phyloP scores from a whole-genome alignment of 371 early-diverging fungal species.

The Capillidium rhysosporum region DNA sequence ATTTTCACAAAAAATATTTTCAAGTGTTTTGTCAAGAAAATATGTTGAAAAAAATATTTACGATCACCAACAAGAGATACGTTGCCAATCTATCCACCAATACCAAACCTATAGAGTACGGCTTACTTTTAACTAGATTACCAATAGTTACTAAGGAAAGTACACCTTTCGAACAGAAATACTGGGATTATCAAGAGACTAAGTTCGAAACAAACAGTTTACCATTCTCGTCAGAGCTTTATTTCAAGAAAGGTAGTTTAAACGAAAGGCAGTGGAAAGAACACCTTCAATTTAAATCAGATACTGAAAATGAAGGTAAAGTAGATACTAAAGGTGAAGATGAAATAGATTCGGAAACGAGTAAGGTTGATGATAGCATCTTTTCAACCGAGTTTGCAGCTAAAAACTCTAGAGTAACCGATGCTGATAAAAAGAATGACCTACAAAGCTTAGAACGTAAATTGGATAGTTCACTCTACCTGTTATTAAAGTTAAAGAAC shows the following conservation, averaged over 20 bases:
- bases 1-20: no score
- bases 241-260: constrained; percentile 74
- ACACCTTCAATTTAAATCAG: not conserved
- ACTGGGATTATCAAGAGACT: constrained; percentile 52
- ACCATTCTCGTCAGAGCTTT: constrained; percentile 58
- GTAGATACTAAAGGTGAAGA: constrained; percentile 8
- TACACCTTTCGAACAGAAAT: constrained; percentile 49
- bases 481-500: constrained; percentile 36
- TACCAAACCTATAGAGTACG: constrained; percentile 8
- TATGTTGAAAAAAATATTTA: no score
- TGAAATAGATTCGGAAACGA: not conserved
- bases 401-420: constrained; percentile 21
- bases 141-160: constrained; percentile 57
- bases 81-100: constrained; percentile 11
- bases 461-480: constrained; percentile 46
- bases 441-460: constrained; percentile 49
- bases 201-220: constrained; percentile 36
- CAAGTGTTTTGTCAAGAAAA: no score
- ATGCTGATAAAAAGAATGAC: constrained; percentile 44
- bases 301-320: constrained; percentile 11
- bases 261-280: constrained; percentile 54
- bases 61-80: no score
- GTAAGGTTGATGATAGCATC: not conserved
- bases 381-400: not conserved
- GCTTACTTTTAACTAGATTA: constrained; percentile 54